Evolutionary conservation across 2,329 filamentous ascomycete genomes (phyloP).

Genomic region (Rasamsonia emersonii): DNA sequence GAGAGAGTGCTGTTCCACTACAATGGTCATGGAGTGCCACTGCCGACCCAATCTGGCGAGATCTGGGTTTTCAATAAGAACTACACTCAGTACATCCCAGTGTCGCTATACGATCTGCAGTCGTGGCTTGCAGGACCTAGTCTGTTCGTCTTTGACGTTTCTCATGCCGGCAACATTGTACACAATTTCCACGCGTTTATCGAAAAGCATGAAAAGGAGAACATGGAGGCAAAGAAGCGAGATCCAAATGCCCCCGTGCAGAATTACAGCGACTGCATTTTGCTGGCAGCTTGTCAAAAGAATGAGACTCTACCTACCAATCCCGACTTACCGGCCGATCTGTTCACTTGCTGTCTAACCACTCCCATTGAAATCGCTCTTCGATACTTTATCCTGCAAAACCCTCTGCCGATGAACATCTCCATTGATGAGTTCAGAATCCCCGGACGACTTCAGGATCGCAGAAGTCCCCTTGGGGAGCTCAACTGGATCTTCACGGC

Average conservation of each 20-base stretch:
- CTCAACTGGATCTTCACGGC: conserved; percentile 99
- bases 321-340: conserved; percentile 81
- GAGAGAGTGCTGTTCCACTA: conserved; percentile 97
- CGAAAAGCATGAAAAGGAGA: conserved; percentile 88
- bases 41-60: conserved; percentile 89
- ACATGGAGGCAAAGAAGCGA: conserved; percentile 63
- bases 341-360: conserved; percentile 92
- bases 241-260: conserved; percentile 60
- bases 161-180: conserved; percentile 90
- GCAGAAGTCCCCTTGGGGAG: conserved; percentile 87
- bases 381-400: conserved; percentile 92
- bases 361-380: conserved; percentile 97
- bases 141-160: conserved; percentile 96
- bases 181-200: conserved; percentile 91
- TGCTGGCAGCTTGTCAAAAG: conserved; percentile 81
- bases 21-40: conserved; percentile 94
- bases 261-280: conserved; percentile 76
- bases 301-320: conserved; percentile 94
- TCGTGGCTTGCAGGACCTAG: conserved; percentile 93
- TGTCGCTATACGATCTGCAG: conserved; percentile 90
- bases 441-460: conserved; percentile 83
- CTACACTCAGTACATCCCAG: conserved; percentile 97
- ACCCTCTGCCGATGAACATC: conserved; percentile 60
- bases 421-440: conserved; percentile 78
- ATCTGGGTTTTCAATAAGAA: conserved; percentile 99